A percentile compares a stretch with the other conserved stretches of the same genome.
These are phyloP conservation scores for Agarophyton chilense DNA, from an alignment of 23 red algal species.

Conservation along the genomic window DNA sequence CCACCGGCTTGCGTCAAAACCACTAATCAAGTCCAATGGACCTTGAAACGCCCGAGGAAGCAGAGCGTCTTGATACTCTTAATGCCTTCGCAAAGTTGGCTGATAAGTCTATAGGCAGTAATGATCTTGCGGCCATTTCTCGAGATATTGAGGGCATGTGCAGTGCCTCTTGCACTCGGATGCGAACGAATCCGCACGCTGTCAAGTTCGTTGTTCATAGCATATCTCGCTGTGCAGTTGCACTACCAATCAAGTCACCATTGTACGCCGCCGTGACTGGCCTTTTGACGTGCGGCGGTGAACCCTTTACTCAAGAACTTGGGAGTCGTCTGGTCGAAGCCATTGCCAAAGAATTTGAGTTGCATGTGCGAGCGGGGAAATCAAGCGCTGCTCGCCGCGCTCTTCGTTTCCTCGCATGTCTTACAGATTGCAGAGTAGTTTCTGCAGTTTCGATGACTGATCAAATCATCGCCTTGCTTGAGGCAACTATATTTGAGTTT, in stretches of 20 bases:
- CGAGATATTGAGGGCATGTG: constrained; percentile 23
- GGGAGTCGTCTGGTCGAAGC: constrained; percentile 44
- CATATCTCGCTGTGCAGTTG: constrained; percentile 50
- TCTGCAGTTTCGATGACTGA: constrained; percentile 46
- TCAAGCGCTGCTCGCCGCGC: constrained; percentile 69
- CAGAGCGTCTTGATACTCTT: constrained; percentile 27
- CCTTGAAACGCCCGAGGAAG: constrained; percentile 30
- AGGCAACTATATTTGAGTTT: constrained; percentile 60
- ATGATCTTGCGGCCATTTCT: background rate
- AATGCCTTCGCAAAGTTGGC: constrained; percentile 27
- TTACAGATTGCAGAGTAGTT: constrained; percentile 55
- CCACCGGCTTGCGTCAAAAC: background rate
- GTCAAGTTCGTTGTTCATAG: constrained; percentile 37
- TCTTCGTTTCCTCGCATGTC: constrained; percentile 81
- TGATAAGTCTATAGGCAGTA: constrained; percentile 1
- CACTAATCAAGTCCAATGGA: background rate
- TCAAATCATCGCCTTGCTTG: constrained; percentile 38
- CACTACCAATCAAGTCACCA: constrained; percentile 62
- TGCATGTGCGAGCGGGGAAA: constrained; percentile 38
- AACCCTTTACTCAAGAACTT: constrained; percentile 40
- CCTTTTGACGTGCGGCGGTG: constrained; percentile 39
- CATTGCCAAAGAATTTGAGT: constrained; percentile 30
- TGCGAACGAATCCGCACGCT: constrained; percentile 17
- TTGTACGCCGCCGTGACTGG: constrained; percentile 69
- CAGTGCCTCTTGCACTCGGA: constrained; percentile 26